Conservation (phyloP, 768 basidiomycete species). For the Aureoboletus auriporus region DNA sequence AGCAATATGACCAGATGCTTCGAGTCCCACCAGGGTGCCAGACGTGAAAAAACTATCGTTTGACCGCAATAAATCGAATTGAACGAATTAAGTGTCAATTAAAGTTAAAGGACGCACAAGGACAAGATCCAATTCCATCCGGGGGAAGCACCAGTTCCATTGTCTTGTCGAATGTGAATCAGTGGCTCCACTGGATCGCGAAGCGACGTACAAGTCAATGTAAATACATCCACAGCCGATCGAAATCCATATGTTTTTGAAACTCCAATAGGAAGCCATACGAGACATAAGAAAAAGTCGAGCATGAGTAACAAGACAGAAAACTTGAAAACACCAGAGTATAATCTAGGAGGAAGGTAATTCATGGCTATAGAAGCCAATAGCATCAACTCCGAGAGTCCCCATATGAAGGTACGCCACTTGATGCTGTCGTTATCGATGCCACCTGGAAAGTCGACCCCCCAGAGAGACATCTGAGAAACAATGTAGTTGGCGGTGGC, state of each 20-base stretch:
- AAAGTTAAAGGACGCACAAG: constrained; percentile 47
- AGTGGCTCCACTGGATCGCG: constrained; percentile 25
- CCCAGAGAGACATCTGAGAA: constrained; percentile 78
- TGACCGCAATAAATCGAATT: constrained; percentile 23
- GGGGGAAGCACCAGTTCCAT: constrained; percentile 81
- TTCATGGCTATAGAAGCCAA: constrained; percentile 76
- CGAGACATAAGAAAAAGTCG: constrained; percentile 83
- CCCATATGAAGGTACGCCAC: constrained; percentile 86
- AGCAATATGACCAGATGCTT: constrained; percentile 83
- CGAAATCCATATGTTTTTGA: constrained; percentile 88
- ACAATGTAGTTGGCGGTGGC: constrained; percentile 88
- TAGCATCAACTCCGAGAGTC: constrained; percentile 69
- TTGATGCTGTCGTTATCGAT: constrained; percentile 65
- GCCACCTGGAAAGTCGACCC: constrained; percentile 80
- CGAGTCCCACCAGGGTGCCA: constrained; percentile 87
- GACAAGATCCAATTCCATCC: constrained; percentile 93
- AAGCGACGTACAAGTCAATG: constrained; percentile 58
- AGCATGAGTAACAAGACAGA: constrained; percentile 72
- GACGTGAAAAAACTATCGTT: constrained; percentile 80
- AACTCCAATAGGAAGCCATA: constrained; percentile 92
- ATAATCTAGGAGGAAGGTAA: constrained; percentile 73
- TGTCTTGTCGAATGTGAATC: constrained; percentile 47
- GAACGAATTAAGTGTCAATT: background rate
- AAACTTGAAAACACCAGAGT: constrained; percentile 74
- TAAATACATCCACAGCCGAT: constrained; percentile 79